These are phyloP conservation scores for Jatropha multifida DNA, from an alignment of 441 rosid species.

Conservation along the genomic window DNA sequence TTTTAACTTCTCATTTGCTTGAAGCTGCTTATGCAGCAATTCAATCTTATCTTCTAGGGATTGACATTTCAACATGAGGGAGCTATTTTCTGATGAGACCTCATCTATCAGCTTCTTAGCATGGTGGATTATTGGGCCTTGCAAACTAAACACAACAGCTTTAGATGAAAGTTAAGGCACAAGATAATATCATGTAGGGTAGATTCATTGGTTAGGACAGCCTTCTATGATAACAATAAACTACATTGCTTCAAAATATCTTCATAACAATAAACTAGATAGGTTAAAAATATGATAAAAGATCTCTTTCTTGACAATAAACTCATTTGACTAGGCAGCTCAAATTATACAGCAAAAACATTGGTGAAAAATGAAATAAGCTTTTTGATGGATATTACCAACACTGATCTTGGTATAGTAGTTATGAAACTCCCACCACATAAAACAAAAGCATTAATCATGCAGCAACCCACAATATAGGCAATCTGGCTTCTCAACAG, in stretches of 20 bases:
- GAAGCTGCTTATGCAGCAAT: conserved; percentile 17
- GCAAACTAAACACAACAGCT: conserved; percentile 19
- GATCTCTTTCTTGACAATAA: not conserved
- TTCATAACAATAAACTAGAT: not conserved
- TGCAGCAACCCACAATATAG: not conserved
- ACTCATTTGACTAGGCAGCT: not conserved
- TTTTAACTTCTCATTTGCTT: conserved; percentile 26
- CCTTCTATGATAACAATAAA: not conserved
- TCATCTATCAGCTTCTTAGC: conserved; percentile 23
- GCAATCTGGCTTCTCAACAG: not conserved
- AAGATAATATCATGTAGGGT: not conserved
- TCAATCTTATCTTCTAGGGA: conserved; percentile 17
- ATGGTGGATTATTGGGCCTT: conserved; percentile 19
- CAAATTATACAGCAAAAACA: not conserved
- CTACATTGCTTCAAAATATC: not conserved
- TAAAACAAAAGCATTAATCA: not conserved
- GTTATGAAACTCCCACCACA: not conserved
- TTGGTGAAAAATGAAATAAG: not conserved
- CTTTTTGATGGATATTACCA: not conserved
- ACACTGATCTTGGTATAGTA: not conserved
- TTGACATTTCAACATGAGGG: conserved; percentile 15
- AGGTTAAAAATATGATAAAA: not conserved
- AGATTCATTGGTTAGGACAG: not conserved
- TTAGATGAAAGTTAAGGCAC: conserved; percentile 2
- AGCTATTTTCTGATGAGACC: conserved; percentile 19